Base-by-base conservation (phyloP, 2,329 filamentous ascomycete species). In the Endothia cerciana region DNA sequence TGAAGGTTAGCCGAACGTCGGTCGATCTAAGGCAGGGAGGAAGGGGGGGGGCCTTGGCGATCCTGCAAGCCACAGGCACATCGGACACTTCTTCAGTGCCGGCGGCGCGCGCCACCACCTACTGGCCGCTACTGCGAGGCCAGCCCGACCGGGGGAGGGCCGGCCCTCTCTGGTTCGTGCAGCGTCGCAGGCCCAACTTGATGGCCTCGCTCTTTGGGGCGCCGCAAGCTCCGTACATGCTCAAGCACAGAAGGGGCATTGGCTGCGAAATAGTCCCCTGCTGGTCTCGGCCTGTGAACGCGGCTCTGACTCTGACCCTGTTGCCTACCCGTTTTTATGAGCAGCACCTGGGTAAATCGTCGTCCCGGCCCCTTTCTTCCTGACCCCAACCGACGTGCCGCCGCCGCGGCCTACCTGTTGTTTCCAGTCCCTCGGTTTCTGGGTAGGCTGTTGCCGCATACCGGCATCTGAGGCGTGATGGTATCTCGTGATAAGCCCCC, bases 141-240 rank as follows among this genome's bases (percentile, higher is more conserved):
- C 49, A 53, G 28, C 25, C 17, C 30, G 51, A 19, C 51, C 51
- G 45, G n/a, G 45, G n/a, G 25, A 47, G 45, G 13, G 8, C 22
- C 28, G 30, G 11, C 51, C 28, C 19, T 55, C 51, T 55, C 19
- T 55, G 51, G 51, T 55, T 55, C 51, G 51, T 55, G 51, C 28
- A 36, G 30, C n/a, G 51, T 55, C 30, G 15, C 51, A 36, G 15
- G 51, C 17, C 30, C 51, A 28, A 19, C 22, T 19, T 15, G 51
- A 36, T 22, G 51, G 51, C 51, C 51, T 55, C 51, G 51, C 8
- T 5, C 28, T 19, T 36, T 55, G 15, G 30, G 49, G 36, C 28
- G 36, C 30, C 51, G n/a, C 51, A 55, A 15, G n/a, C n/a, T 25
- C n/a, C 45, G 22, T 47, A 3, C 10, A 28, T 28, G 47, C 15